A percentile compares a stretch with the other conserved stretches of the same genome.
Conservation (phyloP, 371 early-diverging fungal genomes). For the Zopfochytrium polystomum region DNA sequence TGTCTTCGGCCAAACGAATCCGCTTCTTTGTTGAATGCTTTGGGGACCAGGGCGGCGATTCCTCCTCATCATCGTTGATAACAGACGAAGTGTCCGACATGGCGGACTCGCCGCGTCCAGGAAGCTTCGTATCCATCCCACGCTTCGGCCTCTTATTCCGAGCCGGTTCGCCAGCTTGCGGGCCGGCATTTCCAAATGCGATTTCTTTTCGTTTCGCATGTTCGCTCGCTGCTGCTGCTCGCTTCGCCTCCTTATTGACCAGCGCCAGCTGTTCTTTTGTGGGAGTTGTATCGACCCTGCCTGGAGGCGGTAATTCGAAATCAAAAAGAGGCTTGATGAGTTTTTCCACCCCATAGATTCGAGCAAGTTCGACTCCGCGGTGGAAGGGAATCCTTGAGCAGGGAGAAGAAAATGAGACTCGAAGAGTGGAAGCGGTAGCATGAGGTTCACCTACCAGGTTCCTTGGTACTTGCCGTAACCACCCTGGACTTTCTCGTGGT, state of each 20-base stretch:
- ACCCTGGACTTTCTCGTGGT: conserved; percentile 91
- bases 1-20: neutral
- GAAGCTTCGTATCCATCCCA: too few species aligned
- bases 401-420: neutral
- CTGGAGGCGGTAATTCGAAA: conserved; percentile 34
- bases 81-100: too few species aligned
- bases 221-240: too few species aligned
- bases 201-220: too few species aligned
- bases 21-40: neutral
- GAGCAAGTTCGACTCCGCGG: conserved; percentile 69
- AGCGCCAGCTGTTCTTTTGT: conserved; percentile 56
- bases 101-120: too few species aligned
- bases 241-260: too few species aligned
- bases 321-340: conserved; percentile 44
- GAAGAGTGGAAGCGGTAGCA: neutral
- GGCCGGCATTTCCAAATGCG: too few species aligned
- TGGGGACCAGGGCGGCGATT: neutral
- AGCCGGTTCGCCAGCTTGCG: too few species aligned
- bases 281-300: conserved; percentile 41
- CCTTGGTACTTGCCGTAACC: conserved; percentile 84
- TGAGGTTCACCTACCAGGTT: conserved; percentile 39
- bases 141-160: too few species aligned
- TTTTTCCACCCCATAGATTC: conserved; percentile 39
- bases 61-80: neutral
- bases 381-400: conserved; percentile 78